These are phyloP conservation scores for Prunus mira DNA, from an alignment of 306 rosid species.

Conservation along the genomic window DNA sequence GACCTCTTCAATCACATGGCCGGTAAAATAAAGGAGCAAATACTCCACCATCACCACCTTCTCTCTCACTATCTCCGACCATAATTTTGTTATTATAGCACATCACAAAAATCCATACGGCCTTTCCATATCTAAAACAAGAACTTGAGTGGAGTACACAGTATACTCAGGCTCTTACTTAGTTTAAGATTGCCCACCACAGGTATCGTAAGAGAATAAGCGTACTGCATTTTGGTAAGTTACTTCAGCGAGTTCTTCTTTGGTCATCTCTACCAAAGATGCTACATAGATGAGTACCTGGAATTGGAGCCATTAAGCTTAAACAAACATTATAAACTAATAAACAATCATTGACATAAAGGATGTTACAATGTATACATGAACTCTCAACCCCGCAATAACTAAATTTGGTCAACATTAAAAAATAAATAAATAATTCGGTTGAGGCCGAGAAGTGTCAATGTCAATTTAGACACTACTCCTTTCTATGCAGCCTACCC, in stretches of 20 bases:
- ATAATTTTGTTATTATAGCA: background rate
- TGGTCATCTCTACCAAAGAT: constrained; percentile 41
- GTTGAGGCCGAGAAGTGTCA: no score
- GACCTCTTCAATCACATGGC: no score
- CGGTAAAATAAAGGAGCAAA: no score
- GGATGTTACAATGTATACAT: no score
- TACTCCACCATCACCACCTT: no score
- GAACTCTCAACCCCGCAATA: background rate
- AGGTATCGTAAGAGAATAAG: constrained; percentile 33
- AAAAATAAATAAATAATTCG: background rate
- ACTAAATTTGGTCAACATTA: background rate
- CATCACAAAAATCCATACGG: background rate
- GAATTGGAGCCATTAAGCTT: background rate
- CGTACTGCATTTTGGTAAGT: constrained; percentile 41
- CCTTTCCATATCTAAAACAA: background rate
- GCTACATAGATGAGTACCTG: constrained; percentile 56
- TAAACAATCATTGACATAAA: background rate
- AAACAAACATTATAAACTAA: background rate
- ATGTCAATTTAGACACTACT: background rate
- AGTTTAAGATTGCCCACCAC: background rate
- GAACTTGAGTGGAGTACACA: background rate
- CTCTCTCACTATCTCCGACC: no score
- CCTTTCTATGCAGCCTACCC: background rate
- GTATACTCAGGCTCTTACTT: background rate
- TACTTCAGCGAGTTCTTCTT: constrained; percentile 42